phyloP scores from a whole-genome alignment of 352 stramenopile species.

The Globisporangium yorkense region DNA sequence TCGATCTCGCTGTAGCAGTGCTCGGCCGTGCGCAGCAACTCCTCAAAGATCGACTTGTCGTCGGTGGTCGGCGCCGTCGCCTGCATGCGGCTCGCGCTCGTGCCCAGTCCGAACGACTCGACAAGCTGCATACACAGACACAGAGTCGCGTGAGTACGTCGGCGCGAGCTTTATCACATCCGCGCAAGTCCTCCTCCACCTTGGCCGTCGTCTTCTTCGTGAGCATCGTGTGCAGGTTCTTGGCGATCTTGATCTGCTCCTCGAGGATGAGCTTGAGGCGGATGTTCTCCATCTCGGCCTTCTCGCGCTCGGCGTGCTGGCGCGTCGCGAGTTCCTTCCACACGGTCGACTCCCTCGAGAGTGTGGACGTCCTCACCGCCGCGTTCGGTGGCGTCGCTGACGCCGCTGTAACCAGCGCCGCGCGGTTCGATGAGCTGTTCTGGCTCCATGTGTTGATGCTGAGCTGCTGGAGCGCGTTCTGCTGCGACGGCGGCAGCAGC shows the following conservation, averaged over 20 bases:
- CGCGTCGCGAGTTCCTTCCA: slow-evolving; percentile 8
- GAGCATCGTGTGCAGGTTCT: slow-evolving; percentile 10
- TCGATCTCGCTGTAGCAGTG: slow-evolving; percentile 7
- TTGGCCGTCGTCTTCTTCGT: slow-evolving; percentile 14
- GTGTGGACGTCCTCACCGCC: not conserved
- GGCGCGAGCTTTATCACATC: too few species aligned
- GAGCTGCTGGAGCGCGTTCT: slow-evolving; percentile 7
- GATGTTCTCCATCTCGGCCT: slow-evolving; percentile 9
- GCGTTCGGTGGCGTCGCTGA: not conserved
- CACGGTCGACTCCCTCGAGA: slow-evolving; percentile 16
- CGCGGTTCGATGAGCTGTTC: slow-evolving; percentile 11
- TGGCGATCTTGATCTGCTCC: slow-evolving; percentile 10
- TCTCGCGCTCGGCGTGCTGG: slow-evolving; percentile 7
- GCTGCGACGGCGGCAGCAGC: slow-evolving; percentile 3
- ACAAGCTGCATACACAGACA: not conserved
- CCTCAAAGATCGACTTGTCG: slow-evolving; percentile 25
- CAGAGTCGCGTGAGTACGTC: too few species aligned
- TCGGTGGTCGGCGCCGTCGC: not conserved
- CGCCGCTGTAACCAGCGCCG: slow-evolving; percentile 8
- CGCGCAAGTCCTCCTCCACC: not conserved
- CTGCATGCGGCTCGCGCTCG: not conserved
- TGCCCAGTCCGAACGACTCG: slow-evolving; percentile 6
- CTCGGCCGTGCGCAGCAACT: slow-evolving; percentile 14
- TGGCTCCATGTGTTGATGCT: slow-evolving; percentile 11
- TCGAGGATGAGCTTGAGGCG: slow-evolving; percentile 9